phyloP scores from a whole-genome alignment of 73 alveolate species.

The Durusdinium trenchii region DNA sequence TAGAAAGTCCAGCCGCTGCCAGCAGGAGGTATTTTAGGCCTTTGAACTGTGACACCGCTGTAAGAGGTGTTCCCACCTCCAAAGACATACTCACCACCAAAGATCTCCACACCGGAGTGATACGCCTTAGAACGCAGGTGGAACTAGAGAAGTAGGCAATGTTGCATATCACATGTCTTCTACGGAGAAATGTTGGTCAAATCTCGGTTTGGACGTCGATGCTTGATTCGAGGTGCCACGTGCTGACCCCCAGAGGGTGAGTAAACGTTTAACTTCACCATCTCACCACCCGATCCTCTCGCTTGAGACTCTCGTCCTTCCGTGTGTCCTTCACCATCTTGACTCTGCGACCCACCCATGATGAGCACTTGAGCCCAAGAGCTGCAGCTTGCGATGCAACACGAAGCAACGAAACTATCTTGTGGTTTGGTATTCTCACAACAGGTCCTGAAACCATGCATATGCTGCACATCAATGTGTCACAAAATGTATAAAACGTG shows the following conservation, averaged over 20 bases:
- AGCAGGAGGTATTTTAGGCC: conserved; percentile 92
- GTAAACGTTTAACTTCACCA: conserved; percentile 80
- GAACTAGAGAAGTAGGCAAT: neutral
- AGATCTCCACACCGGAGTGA: conserved; percentile 91
- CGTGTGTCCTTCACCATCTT: conserved; percentile 17
- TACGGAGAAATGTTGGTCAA: neutral
- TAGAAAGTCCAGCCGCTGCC: conserved; percentile 94
- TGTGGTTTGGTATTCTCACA: too few relatives aligned
- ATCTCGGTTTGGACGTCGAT: neutral
- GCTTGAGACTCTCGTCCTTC: neutral
- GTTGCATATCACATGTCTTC: neutral
- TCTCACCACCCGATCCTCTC: neutral
- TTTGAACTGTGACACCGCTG: conserved; percentile 90
- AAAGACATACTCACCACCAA: conserved; percentile 86
- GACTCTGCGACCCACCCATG: conserved; percentile 82
- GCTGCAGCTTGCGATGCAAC: too few relatives aligned
- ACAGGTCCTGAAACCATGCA: too few relatives aligned
- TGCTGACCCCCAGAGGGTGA: conserved; percentile 90
- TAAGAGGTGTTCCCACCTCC: conserved; percentile 95
- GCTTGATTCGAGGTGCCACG: neutral
- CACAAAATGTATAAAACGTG: too few relatives aligned
- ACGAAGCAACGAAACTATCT: too few relatives aligned
- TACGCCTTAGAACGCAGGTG: conserved; percentile 17
- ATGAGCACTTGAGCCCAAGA: too few relatives aligned
- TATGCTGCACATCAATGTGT: too few relatives aligned